A percentile compares a stretch with the other conserved stretches of the same genome.
Evolutionary conservation across 192 early-diverging fungal species (phyloP).

Genomic region (Coemansia sp.): DNA sequence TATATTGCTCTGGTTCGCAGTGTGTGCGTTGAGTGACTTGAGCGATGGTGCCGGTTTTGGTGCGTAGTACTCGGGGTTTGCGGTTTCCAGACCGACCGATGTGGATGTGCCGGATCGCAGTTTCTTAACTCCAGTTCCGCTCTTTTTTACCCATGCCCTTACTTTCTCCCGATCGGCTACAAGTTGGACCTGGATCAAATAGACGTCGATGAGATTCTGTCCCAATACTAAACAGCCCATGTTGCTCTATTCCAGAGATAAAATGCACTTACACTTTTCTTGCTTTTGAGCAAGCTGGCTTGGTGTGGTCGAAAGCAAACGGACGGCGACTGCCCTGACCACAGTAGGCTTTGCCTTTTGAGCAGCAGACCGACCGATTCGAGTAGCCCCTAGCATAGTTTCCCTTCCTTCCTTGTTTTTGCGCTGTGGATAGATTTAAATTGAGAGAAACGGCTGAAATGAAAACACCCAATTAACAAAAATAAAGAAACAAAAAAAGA

Average conservation of each 20-base stretch:
- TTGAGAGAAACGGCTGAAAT: not conserved
- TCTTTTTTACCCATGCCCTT: constrained; percentile 44
- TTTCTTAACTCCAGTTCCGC: constrained; percentile 6
- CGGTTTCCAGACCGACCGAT: constrained; percentile 28
- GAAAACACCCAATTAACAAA: not conserved
- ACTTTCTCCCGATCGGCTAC: constrained; percentile 41
- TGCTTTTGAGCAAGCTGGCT: not conserved
- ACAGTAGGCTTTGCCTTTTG: not conserved
- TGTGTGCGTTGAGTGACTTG: constrained; percentile 14
- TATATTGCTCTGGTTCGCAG: constrained; percentile 18
- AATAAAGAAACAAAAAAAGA: not conserved
- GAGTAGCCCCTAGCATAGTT: constrained; percentile 17
- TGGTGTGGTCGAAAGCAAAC: constrained; percentile 15
- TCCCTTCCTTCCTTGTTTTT: too few species aligned
- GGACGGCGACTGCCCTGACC: not conserved
- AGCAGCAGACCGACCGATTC: constrained; percentile 16
- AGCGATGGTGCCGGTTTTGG: not conserved
- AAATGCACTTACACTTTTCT: constrained; percentile 2
- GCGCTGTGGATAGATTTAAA: not conserved
- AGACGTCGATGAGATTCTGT: not conserved
- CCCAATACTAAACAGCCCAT: not conserved
- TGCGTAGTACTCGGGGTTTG: constrained; percentile 42
- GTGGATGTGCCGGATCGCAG: constrained; percentile 33
- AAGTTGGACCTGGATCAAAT: not conserved
- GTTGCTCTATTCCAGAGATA: not conserved